Evolutionary conservation across 441 rosid genomes (phyloP), one percentile per base, ranked within the genome.

Genomic region (Bocquillonia castaneifolia): DNA sequence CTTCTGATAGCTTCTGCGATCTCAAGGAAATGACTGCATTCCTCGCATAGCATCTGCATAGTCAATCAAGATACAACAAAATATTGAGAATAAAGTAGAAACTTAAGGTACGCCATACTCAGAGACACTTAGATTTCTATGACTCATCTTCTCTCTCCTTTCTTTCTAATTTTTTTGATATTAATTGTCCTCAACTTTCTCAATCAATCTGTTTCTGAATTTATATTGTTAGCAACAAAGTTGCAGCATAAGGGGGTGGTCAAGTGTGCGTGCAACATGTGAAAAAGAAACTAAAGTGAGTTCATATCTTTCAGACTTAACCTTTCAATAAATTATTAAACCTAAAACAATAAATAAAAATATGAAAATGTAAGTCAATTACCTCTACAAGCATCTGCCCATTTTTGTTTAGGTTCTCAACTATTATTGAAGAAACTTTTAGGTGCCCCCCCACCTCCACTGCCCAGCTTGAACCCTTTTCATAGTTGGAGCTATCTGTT

Each of bases 381-480:
- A 91, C 99, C 96, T 89, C 96, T 59, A 94, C 86, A 59, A 89
- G 91, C 86, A 93, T 84, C 83, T 89, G 92, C 47, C 99, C 91
- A 25, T 80, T 87, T 80, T 87, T 87, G 81, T 80, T 83, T 57
- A 90, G 84, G 84, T 91, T 88, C 86, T 94, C 96, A 34, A 94
- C 96, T 28, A 90, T 58, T 64, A 94, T 91, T 17, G 97, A 88
- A 73, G 89, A 86, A 74, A 91, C 93, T 80, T 88, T 91, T 71
- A 88, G 85, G 81, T 86, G 96, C 73, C 95, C 90, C 70, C 97
- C 97, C 59, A 94, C 89, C 80, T 94, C 96, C 68, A 91, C 91
- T 5, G 91, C 97, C 82, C 92, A 91, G 77, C 90, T 94, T 69
- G 99, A 86, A 76, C 97, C 99, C 55, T 87, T 90, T 47, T 85